A percentile compares a stretch with the other conserved stretches of the same genome.
These are phyloP conservation scores for Blastobotrys americana DNA, from an alignment of 805 yeast genomes.

Conservation along the genomic window DNA sequence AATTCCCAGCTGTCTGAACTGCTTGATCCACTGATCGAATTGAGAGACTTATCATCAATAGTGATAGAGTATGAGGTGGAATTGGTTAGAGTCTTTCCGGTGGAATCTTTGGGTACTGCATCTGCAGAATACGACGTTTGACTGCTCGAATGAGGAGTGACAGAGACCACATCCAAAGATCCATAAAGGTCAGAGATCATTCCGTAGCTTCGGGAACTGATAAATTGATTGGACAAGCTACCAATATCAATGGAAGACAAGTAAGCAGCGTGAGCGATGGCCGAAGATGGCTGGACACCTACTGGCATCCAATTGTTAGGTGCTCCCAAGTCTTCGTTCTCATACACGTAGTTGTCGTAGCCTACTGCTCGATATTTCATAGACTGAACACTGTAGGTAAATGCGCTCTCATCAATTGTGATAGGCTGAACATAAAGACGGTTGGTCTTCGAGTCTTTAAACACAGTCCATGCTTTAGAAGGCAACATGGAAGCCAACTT, in stretches of 20 bases:
- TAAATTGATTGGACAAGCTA: neutral
- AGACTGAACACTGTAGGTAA: neutral
- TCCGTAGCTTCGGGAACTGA: neutral
- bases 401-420: neutral
- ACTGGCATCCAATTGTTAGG: neutral
- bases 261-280: neutral
- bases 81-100: neutral
- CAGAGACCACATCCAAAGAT: neutral
- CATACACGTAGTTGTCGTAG: neutral
- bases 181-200: neutral
- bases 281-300: neutral
- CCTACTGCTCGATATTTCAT: neutral
- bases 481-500: neutral
- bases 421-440: neutral
- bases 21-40: too few species aligned
- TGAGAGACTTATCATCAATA: neutral
- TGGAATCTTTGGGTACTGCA: neutral
- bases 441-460: neutral
- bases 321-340: neutral
- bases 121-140: neutral
- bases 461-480: neutral
- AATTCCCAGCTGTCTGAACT: neutral
- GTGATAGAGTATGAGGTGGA: neutral
- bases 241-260: neutral
- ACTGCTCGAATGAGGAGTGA: neutral